Base-by-base conservation (phyloP, 805 yeast species). In the Schwanniomyces polymorphus region DNA sequence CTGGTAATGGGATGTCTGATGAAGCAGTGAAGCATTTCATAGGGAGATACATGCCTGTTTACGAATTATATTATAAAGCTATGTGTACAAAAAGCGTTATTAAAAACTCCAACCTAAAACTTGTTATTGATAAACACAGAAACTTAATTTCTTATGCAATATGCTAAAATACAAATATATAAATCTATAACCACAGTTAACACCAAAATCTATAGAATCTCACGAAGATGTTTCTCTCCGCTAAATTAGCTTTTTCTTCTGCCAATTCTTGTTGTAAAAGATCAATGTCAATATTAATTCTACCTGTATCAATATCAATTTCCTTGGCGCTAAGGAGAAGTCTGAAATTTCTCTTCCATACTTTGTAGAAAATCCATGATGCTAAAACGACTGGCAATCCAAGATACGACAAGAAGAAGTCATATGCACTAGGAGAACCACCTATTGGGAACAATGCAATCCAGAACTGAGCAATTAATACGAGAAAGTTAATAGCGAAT, bases 21-120 rank as follows among this genome's bases (percentile, higher is more conserved):
- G 74, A 60, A 1, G 78, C 85, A 55, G 97, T 92, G 5, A 64
- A 54, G 8, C 52, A 52, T 16, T 94, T 94, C 71, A 85, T 92
- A 9, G 81, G 85, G 49, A 77, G 96, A 50, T 92, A 92, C 64
- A 86, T 88, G 90, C 96, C 96, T 1, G 80, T 86, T 31, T 92
- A 92, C 57, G 78, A 81, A 51, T 58, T 91, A 17, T 94, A 88
- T 62, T 85, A 81, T 57, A 67, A 68, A 10, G 61, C 69, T 0
- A 65, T 84, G 60, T 67, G 74, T 50, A 49, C 57, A 2, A 43
- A 56, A 5, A 78, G 77, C 6, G 39, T 53, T 26, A 27, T 14
- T 51, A 51, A 25, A 29, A 35, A 33, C 39, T 60, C 41, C 58
- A 68, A 68, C 29, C 54, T 68, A 26, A 62, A 64, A 9, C 44